A percentile compares a stretch with the other conserved stretches of the same genome.
These are phyloP conservation scores for Collariella sp. DNA, from an alignment of 495 filamentous ascomycete genomes.

Conservation along the genomic window DNA sequence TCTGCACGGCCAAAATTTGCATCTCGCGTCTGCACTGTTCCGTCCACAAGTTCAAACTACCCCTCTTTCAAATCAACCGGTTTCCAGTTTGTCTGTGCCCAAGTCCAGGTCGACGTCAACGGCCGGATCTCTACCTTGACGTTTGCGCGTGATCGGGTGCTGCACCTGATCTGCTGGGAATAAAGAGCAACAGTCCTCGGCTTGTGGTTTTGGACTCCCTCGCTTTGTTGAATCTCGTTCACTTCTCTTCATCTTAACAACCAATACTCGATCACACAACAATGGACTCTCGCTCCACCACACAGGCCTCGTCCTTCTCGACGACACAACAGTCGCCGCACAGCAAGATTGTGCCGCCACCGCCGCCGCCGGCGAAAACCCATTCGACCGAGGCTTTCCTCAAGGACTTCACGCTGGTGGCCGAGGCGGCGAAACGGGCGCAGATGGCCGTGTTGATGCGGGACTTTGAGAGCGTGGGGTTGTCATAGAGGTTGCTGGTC, in stretches of 20 bases:
- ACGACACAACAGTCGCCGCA: conserved; percentile 18
- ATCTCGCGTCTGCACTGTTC: conserved; percentile 10
- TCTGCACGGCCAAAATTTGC: conserved; percentile 2
- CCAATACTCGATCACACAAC: conserved; percentile 1
- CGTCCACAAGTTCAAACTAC: conserved; percentile 9
- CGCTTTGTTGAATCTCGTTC: neutral
- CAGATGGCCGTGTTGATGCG: conserved; percentile 81
- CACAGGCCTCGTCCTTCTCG: conserved; percentile 21
- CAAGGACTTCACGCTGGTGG: conserved; percentile 74
- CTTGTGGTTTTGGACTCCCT: neutral
- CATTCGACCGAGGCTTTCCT: conserved; percentile 55
- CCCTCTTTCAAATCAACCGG: neutral
- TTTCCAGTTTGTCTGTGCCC: conserved; percentile 15
- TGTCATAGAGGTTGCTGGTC: conserved; percentile 31
- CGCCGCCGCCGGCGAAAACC: conserved; percentile 23
- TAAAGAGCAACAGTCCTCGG: neutral
- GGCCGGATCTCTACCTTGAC: conserved; percentile 11
- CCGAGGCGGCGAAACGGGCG: conserved; percentile 90
- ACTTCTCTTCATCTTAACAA: neutral
- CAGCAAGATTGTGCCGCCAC: conserved; percentile 28
- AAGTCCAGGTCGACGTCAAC: neutral
- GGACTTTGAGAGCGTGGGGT: conserved; percentile 62
- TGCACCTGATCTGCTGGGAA: neutral
- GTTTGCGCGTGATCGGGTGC: conserved; percentile 5
- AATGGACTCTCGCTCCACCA: conserved; percentile 35